Evolutionary conservation across 106 monocot species (phyloP), one percentile per base, ranked within the genome.

Genomic region (Alisma plantagoaquatica): DNA sequence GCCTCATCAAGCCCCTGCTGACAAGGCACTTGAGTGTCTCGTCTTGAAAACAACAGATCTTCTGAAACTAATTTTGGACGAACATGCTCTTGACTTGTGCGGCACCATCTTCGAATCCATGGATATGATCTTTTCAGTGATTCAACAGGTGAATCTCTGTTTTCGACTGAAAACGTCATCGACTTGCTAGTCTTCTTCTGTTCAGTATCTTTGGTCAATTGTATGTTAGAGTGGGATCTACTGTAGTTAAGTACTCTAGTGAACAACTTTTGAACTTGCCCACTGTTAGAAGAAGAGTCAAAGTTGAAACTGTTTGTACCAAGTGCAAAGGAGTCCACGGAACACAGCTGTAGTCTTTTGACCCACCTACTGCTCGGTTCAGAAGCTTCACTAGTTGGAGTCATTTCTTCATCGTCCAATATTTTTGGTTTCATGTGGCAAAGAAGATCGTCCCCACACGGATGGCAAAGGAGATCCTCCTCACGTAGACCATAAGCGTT

Each of bases 41-140:
- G n/a, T n/a, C n/a, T n/a, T n/a, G n/a, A n/a, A n/a, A n/a, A n/a
- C n/a, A n/a, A n/a, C n/a, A n/a, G n/a, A n/a, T n/a, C n/a, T n/a
- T n/a, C n/a, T n/a, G n/a, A n/a, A n/a, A n/a, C n/a, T n/a, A n/a
- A n/a, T n/a, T n/a, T n/a, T n/a, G n/a, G n/a, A n/a, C n/a, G n/a
- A n/a, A n/a, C n/a, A n/a, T n/a, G n/a, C n/a, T 18, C 64, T 27
- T 53, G 43, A 31, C 42, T 60, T 3, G 29, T 67, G 49, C 17
- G 46, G 47, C 74, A 51, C 91, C 81, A 92, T 68, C 91, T 78
- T 25, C 51, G 26, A 8, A 86, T 56, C 91, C 86, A 92, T 53
- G 64, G 35, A 16, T 68, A 23, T 2, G 59, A 22, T 24, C 14
- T 25, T n/a, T 63, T 62, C 27, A 12, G 20, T 29, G 74, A 56